Evolutionary conservation across 495 filamentous ascomycete genomes (phyloP).

Genomic region (Tetracladium marchalianum): DNA sequence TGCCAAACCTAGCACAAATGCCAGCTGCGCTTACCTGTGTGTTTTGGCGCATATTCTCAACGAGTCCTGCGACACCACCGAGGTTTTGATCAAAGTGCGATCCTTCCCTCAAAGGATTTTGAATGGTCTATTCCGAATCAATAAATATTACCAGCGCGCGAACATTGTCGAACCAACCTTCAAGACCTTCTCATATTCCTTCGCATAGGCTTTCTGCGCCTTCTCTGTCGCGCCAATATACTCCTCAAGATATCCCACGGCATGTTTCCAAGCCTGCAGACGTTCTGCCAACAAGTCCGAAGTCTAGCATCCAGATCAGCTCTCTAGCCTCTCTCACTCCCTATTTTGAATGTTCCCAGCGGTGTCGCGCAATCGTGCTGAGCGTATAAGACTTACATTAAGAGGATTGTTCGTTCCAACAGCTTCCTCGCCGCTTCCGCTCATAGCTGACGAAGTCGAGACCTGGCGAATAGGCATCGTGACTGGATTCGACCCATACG

Average conservation of each 20-base stretch:
- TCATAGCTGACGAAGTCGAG: constrained; percentile 39
- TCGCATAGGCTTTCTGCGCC: constrained; percentile 70
- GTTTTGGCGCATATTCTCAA: constrained; percentile 87
- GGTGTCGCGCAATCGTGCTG: not conserved
- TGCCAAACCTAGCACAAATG: not conserved
- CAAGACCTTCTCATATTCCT: constrained; percentile 90
- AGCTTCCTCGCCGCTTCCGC: constrained; percentile 40
- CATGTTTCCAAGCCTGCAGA: constrained; percentile 91
- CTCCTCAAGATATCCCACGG: constrained; percentile 79
- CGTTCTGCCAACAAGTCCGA: constrained; percentile 73
- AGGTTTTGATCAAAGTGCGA: constrained; percentile 83
- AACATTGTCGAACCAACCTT: constrained; percentile 46
- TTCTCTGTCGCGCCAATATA: constrained; percentile 80
- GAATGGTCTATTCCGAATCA: constrained; percentile 52
- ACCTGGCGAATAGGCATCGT: constrained; percentile 45
- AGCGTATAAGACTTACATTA: constrained; percentile 42
- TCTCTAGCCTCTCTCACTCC: constrained; percentile 6
- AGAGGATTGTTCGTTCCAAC: constrained; percentile 72
- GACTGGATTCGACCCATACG: constrained; percentile 11
- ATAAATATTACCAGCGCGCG: not conserved
- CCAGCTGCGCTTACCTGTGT: constrained; percentile 51
- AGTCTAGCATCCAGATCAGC: constrained; percentile 34
- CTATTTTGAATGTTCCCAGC: not conserved
- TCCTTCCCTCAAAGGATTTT: constrained; percentile 73
- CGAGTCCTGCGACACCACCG: constrained; percentile 77